Evolutionary conservation across 2,329 filamentous ascomycete genomes (phyloP), one percentile per base, ranked within the genome.

Genomic region (Paraphoma chrysanthemicola): DNA sequence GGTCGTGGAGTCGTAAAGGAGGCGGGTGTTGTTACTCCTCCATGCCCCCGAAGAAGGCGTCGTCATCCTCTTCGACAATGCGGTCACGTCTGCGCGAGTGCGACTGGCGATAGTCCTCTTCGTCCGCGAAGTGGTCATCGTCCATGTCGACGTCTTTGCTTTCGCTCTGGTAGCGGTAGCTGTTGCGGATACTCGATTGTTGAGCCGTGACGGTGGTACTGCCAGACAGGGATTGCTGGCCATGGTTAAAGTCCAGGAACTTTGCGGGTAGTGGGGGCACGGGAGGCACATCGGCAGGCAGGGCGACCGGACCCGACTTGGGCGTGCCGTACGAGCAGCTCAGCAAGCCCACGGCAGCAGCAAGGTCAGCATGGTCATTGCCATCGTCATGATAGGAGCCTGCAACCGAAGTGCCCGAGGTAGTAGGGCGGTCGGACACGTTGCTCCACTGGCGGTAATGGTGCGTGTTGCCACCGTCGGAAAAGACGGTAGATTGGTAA

Each of bases 31-130:
- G 12, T 56, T 69, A 77, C 60, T 96, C 92, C 79, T 99, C 95
- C 94, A 98, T 98, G 66, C 88, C 87, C 54, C 93, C 93, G 81
- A 99, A 99, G 69, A 98, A 90, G 72, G 93, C 93, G 64, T 97
- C 93, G 65, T 97, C 93, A 65, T 98, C 94, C 61, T 96, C 93
- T 68, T 97, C 93, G 68, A 96, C 91, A 76, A 88, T 90, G 60
- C 90, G 73, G 48, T 86, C 85, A 53, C 86, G 84, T 56, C 72
- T 72, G 59, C 69, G 71, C 45, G 72, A 71, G 53, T 74, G 67
- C 62, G 72, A 67, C 46, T 71, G 71, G 50, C 79, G 82, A 69
- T 88, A 87, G 59, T 90, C 88, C 59, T 90, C 88, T 52, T 92
- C 88, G 62, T 87, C 87, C 67, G 82, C 82, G 62, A 84, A 81